A percentile compares a stretch with the other conserved stretches of the same genome.
Evolutionary conservation across 805 yeast genomes (phyloP).

Genomic region (Kuraishia ogatae): DNA sequence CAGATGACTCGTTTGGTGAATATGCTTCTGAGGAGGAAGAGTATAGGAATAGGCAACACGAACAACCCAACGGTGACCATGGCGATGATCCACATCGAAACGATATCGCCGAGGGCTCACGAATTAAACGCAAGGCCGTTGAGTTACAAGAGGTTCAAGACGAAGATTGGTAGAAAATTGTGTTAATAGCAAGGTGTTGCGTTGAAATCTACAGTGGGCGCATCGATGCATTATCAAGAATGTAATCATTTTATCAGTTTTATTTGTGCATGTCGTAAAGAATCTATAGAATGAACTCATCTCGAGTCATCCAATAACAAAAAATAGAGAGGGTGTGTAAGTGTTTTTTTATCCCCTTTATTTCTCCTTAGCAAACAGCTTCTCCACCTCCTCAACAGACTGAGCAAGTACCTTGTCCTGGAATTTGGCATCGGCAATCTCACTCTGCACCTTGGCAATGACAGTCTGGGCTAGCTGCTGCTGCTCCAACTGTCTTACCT

Average conservation of each 20-base stretch:
- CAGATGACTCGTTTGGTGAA: constrained; percentile 1
- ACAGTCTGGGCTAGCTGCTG: constrained; percentile 81
- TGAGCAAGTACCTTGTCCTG: constrained; percentile 88
- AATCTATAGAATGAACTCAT: background rate
- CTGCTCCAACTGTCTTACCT: constrained; percentile 94
- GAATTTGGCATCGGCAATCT: constrained; percentile 80
- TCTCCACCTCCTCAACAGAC: constrained; percentile 88
- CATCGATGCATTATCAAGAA: background rate
- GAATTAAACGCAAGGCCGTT: constrained; percentile 1
- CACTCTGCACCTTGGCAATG: constrained; percentile 80
- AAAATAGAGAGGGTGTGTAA: background rate
- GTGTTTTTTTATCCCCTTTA: constrained; percentile 5
- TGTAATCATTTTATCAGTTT: constrained; percentile 1
- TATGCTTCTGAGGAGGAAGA: constrained; percentile 14
- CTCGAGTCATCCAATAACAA: background rate
- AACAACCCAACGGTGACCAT: background rate
- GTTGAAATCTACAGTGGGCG: no score
- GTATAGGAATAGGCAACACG: constrained; percentile 4
- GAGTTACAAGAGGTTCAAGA: constrained; percentile 5
- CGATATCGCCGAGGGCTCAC: background rate
- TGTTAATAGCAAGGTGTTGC: no score
- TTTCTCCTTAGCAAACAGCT: constrained; percentile 45
- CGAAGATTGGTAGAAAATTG: background rate
- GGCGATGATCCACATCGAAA: no score
- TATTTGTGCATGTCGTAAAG: background rate